Evolutionary conservation across 768 basidiomycete species (phyloP), one percentile per base, ranked within the genome.

Genomic region (Lentinus tigrinus): DNA sequence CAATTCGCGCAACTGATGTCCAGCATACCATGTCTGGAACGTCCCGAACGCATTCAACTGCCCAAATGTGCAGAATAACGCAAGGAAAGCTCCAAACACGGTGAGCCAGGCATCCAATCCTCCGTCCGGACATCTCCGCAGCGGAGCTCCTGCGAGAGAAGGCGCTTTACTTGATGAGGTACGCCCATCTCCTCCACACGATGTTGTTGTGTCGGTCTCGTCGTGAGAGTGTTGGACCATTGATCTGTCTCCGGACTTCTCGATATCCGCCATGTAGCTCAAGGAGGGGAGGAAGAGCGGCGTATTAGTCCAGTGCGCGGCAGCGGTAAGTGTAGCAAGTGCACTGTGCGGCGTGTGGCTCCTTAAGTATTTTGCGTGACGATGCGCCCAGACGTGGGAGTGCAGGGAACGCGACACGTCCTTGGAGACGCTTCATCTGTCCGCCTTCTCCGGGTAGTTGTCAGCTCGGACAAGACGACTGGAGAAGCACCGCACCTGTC

Each of bases 1-100:
- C 37, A 78, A 59, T 60, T 76, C 66, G 17, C 68, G 67, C n/a
- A 90, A 76, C 67, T 89, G 83, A 67, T 90, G 82, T 7, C 69
- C 70, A 10, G 78, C 74, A 61, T 90, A 89, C 82, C 83, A 89
- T 13, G 83, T 71, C 68, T 88, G 85, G 66, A 83, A 90, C 44
- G 85, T 87, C 13, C 88, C 88, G 62, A 89, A 89, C 48, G 87
- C 80, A 48, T 77, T 85, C 74, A 89, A 80, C 61, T 84, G 85
- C 9, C 88, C 88, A 67, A 90, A 88, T 2, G 85, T 83, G 65
- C 81, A 85, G 72, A 88, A 83, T 13, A 89, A 73, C 6, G 83
- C 82, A 27, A 87, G 67, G 68, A 85, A 87, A 0, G 85, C 84
- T 0, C 88, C 89, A 36, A 83, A 65, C 39, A 89, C 81, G 2